Evolutionary conservation across 2,329 filamentous ascomycete genomes (phyloP), one percentile per base, ranked within the genome.

Genomic region (Microsporum ferrugineum): DNA sequence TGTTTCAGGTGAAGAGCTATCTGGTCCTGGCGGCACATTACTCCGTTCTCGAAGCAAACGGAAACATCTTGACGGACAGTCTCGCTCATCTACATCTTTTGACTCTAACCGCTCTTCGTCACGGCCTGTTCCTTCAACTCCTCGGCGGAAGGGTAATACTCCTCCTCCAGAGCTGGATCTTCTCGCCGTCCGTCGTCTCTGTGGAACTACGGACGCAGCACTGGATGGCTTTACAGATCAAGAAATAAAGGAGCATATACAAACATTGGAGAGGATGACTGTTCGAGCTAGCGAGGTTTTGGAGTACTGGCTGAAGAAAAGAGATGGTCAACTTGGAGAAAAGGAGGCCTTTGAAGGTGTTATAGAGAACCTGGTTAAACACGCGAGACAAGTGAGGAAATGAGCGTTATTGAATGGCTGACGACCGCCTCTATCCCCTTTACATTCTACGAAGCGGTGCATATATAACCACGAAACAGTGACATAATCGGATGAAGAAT

Each of bases 261-360:
- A 77, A 58, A 84, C 82, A 65, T 74, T 96, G 5, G 81, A 89
- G 69, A 82, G 80, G 8, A 79, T 91, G 73, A 85, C 89, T 63
- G 79, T 78, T n/a, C 80, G 82, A 27, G 89, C 90, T 2, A 88
- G 86, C 60, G 84, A 89, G 62, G 85, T 91, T 43, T 78, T 96
- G 59, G 88, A 90, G 66, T 95, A 92, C 71, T 97, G 92, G 92
- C 82, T 89, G 67, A 88, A 89, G 77, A 80, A 86, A 68, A 87
- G 88, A 59, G 91, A 96, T 71, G 90, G 91, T 67, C 89, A 92
- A 68, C 78, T 95, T 65, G 89, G 89, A 45, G 92, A 97, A 71
- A 87, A 94, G 67, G 92, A 96, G 71, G 89, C 91, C 2, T 94
- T 96, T 72, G 92, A 97, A 72, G 91, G 90, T 0, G 92, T 97